phyloP scores from a whole-genome alignment of 2,329 filamentous ascomycete species.

The Calonectria crousiana region DNA sequence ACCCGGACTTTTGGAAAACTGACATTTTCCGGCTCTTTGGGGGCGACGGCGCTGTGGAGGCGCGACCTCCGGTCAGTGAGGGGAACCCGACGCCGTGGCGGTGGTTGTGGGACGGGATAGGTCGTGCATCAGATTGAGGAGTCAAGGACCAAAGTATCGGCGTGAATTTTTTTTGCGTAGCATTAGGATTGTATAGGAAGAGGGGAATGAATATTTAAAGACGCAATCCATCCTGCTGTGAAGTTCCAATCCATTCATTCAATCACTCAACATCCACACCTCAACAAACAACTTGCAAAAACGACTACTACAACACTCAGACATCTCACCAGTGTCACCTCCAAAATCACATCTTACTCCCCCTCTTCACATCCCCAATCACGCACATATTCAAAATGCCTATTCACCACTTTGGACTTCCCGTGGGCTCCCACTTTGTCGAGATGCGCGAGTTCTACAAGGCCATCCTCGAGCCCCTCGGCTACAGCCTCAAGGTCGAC shows the following conservation, averaged over 20 bases:
- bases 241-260: neutral
- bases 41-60: neutral
- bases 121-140: conserved; percentile 2
- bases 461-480: conserved; percentile 41
- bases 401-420: conserved; percentile 38
- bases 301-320: neutral
- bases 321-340: neutral
- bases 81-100: conserved; percentile 21
- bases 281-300: neutral
- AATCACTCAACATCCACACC: neutral
- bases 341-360: neutral
- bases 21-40: neutral
- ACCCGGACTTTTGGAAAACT: conserved; percentile 8
- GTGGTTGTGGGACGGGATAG: conserved; percentile 1
- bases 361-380: neutral
- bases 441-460: conserved; percentile 46
- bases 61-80: conserved; percentile 16
- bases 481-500: conserved; percentile 39
- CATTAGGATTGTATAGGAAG: neutral
- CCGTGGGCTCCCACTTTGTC: conserved; percentile 40
- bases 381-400: conserved; percentile 28
- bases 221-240: neutral
- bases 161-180: conserved; percentile 24
- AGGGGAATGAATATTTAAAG: conserved; percentile 23
- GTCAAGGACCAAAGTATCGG: neutral